Evolutionary conservation across 306 rosid genomes (phyloP), one percentile per base, ranked within the genome.

Genomic region (Amphicarpaea edgeworthii): DNA sequence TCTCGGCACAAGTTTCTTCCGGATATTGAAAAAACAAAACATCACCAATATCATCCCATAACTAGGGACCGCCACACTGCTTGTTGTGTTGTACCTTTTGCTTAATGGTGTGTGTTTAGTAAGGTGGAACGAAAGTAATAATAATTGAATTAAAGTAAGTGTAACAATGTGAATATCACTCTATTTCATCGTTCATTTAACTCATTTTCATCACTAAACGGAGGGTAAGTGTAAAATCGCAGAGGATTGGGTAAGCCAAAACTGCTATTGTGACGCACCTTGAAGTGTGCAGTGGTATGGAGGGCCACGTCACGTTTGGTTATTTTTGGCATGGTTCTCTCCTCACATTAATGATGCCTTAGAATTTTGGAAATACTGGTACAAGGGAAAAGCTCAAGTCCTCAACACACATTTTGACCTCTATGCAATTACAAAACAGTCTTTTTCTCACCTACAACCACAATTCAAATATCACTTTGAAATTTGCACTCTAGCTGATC

Each of bases 381-480:
- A 67, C 82, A 68, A 26, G 42, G 61, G 59, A 60, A 63, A 51
- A n/a, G 20, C 42, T 53, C 14, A 49, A 43, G 41, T 81, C 59
- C 46, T 61, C 77, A 23, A 32, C 80, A 61, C 85, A 82, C 64
- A 68, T 41, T 79, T 81, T 86, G 79, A 68, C 79, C 70, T 46
- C 19, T 43, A 70, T 72, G 20, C 58, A 66, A 21, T 30, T 49
- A 70, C 83, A 45, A 46, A 53, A 77, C 68, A 61, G 19, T 73
- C 64, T 12, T 45, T 77, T 19, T 76, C 87, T 61, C 54, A 59
- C 79, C 82, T 7, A 75, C 78, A 59, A 6, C 20, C 50, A 55
- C 50, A 17, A 26, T 81, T 84, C 78, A 61, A 79, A 77, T 30
- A 73, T 67, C 70, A 68, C 14, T 81, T 86, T 84, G 74, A 82